Base-by-base conservation (phyloP, 345 rosid genomes). In the Orychophragmus violaceus region DNA sequence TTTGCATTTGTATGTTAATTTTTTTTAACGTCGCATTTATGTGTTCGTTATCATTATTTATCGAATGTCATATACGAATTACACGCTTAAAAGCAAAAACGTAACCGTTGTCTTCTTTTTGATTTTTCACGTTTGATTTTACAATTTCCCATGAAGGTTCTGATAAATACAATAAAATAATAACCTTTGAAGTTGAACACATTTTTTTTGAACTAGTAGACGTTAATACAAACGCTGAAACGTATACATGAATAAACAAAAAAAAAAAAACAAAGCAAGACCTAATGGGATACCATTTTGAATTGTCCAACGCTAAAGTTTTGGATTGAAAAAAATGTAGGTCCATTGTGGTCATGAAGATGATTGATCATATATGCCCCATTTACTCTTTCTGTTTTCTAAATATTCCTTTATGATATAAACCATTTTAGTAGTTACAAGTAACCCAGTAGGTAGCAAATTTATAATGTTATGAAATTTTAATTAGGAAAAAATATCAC, bases 271-370 rank as follows among this genome's bases (percentile, higher is more conserved):
- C 48, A 41, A 46, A 53, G 14, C 42, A 35, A 69, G 25, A 59
- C 52, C 23, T 36, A 60, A 48, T 59, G 59, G 23, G 51, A 16
- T 53, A 24, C 18, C 25, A 62, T 52, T 62, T 30, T 70, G 48
- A 50, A 39, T 50, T 37, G 67, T 39, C 63, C 29, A 42, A 53
- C 35, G 56, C 22, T 44, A 70, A 42, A 62, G 68, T 59, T 52
- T 54, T 30, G 62, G 74, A 70, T 70, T 62, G 62, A 56, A 46
- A 46, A 69, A 59, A 28, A 5, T 21, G 67, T 60, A 39, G 74
- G 67, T 60, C 61, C 44, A 28, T 59, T 59, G 25, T 21, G 61
- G 18, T 30, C 23, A 32, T 60, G 69, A 63, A 29, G 45, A 61
- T 42, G 68, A 52, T 52, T 52, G 46, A 61, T 61, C 68, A 42